phyloP scores from a whole-genome alignment of 768 basidiomycete species.

The Jaapia argillacea region DNA sequence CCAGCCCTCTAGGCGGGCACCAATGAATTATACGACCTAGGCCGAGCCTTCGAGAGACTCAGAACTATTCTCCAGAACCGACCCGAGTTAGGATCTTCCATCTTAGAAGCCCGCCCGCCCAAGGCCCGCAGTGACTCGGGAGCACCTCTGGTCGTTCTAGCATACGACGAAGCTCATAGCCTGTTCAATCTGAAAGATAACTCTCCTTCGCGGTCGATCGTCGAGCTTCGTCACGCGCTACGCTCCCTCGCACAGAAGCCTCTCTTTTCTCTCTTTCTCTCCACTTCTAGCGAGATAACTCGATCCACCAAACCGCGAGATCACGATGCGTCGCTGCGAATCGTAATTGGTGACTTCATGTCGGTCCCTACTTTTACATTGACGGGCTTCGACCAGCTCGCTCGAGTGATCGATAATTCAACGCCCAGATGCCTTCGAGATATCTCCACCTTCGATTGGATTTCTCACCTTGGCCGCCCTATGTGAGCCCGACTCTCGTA shows the following conservation, averaged over 20 bases:
- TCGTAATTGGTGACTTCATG: slow-evolving; percentile 4
- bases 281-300: slow-evolving; percentile 13
- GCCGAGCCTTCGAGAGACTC: neutral
- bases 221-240: slow-evolving; percentile 9
- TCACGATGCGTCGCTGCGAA: slow-evolving; percentile 4
- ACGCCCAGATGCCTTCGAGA: slow-evolving; percentile 8
- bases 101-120: neutral
- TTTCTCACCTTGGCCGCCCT: slow-evolving; percentile 14
- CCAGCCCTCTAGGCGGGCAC: neutral
- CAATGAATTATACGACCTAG: neutral
- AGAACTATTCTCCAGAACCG: too few species aligned
- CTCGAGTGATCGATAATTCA: slow-evolving; percentile 2
- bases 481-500: slow-evolving; percentile 11
- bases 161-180: slow-evolving; percentile 16
- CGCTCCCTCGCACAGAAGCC: slow-evolving; percentile 5
- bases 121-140: neutral
- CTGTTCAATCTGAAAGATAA: slow-evolving; percentile 3
- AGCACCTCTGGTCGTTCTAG: slow-evolving; percentile 8
- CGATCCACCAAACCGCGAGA: slow-evolving; percentile 4
- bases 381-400: slow-evolving; percentile 17
- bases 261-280: slow-evolving; percentile 15
- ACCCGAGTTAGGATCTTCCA: neutral
- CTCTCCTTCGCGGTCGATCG: slow-evolving; percentile 1
- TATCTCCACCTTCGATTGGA: slow-evolving; percentile 10
- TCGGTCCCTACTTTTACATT: slow-evolving; percentile 10